Evolutionary conservation across 2,329 filamentous ascomycete species (phyloP).

Genomic region (Penicillium griseofulvum): DNA sequence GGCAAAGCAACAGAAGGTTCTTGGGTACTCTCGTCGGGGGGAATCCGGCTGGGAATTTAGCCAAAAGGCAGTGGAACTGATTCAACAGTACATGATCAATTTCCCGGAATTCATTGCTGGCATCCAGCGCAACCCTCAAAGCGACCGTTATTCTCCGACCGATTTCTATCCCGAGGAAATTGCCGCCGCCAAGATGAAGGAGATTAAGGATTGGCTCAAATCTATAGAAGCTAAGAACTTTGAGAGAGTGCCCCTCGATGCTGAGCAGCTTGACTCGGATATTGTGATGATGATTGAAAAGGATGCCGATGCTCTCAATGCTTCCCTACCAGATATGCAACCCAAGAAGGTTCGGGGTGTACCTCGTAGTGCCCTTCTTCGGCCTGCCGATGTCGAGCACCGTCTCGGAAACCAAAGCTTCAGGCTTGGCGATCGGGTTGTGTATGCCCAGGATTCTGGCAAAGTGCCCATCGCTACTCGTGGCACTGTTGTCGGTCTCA

Average conservation of each 20-base stretch:
- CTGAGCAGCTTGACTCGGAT: constrained; percentile 91
- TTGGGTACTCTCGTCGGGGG: constrained; percentile 89
- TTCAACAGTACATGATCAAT: constrained; percentile 84
- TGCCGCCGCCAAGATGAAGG: constrained; percentile 80
- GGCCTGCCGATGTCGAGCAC: constrained; percentile 94
- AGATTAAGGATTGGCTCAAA: constrained; percentile 92
- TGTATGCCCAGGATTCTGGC: constrained; percentile 88
- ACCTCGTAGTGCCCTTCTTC: constrained; percentile 81
- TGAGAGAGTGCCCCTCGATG: constrained; percentile 92
- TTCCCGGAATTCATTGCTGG: constrained; percentile 95
- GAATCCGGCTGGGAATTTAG: constrained; percentile 95
- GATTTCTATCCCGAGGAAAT: constrained; percentile 77
- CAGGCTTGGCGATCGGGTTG: constrained; percentile 80
- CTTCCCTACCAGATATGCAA: constrained; percentile 53
- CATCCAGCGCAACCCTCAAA: constrained; percentile 80
- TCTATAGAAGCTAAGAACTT: constrained; percentile 86
- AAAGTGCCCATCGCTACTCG: constrained; percentile 90
- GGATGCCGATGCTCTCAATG: constrained; percentile 64
- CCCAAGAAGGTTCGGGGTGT: constrained; percentile 74
- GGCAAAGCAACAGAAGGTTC: constrained; percentile 87
- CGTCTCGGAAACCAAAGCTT: constrained; percentile 83
- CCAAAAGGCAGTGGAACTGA: constrained; percentile 72
- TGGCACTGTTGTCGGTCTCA: constrained; percentile 93
- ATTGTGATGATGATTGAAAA: constrained; percentile 77
- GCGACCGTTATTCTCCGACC: constrained; percentile 77